A percentile compares a stretch with the other conserved stretches of the same genome.
phyloP scores from a whole-genome alignment of 257 asterid species.

The Solanum microdontum region DNA sequence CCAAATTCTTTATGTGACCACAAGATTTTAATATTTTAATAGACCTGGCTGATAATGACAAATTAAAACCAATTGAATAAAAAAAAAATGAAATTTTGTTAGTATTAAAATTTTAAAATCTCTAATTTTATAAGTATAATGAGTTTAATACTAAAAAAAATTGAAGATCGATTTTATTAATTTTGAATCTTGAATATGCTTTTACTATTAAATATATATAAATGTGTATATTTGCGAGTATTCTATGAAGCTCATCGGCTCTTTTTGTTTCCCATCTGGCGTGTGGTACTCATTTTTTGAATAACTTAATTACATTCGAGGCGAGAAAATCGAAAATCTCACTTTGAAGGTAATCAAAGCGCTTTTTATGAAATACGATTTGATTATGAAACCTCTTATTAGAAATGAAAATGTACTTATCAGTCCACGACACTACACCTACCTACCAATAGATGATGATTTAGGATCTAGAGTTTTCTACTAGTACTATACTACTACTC shows the following conservation, averaged over 20 bases:
- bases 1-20: constrained; percentile 1
- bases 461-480: background rate
- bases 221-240: background rate
- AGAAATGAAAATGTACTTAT: background rate
- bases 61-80: background rate
- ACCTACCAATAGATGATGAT: background rate
- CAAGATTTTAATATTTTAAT: background rate
- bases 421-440: background rate
- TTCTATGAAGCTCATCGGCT: background rate
- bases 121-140: background rate
- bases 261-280: background rate
- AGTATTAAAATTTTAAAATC: no score
- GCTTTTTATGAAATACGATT: background rate
- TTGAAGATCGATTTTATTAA: background rate
- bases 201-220: no score
- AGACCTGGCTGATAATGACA: background rate
- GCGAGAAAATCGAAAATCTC: background rate
- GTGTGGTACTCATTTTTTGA: background rate
- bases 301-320: background rate
- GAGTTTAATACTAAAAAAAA: background rate
- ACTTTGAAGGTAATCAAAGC: background rate
- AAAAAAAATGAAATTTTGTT: background rate
- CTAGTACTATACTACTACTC: background rate
- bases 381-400: background rate
- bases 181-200: background rate